Conservation (phyloP, 2,329 filamentous ascomycete genomes). For the Fusarium robinianum region DNA sequence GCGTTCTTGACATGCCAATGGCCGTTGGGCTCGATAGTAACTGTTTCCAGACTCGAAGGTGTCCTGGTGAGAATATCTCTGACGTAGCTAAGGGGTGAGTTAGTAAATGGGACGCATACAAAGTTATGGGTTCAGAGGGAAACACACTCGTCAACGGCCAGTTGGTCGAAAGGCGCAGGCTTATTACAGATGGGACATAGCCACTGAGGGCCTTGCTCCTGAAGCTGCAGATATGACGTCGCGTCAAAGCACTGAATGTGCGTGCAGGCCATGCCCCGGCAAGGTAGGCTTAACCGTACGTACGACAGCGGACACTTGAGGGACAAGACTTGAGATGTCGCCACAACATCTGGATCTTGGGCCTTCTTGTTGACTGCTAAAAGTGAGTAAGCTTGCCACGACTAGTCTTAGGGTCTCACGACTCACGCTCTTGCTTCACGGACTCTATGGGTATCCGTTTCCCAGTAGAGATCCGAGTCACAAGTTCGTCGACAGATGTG, state of each 20-base stretch:
- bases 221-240: slow-evolving; percentile 86
- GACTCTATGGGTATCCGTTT: slow-evolving; percentile 78
- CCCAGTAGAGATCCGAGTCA: slow-evolving; percentile 65
- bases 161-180: slow-evolving; percentile 73
- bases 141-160: slow-evolving; percentile 84
- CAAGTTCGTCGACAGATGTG: slow-evolving; percentile 72
- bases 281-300: slow-evolving; percentile 77
- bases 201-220: slow-evolving; percentile 97
- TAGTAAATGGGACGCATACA: slow-evolving; percentile 9
- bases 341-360: slow-evolving; percentile 84
- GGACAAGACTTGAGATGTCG: slow-evolving; percentile 86
- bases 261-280: slow-evolving; percentile 76
- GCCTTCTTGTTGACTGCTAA: slow-evolving; percentile 74
- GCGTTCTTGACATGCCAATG: slow-evolving; percentile 63
- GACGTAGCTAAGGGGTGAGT: slow-evolving; percentile 66
- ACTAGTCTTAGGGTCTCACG: slow-evolving; percentile 14
- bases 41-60: slow-evolving; percentile 72
- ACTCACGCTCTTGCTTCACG: slow-evolving; percentile 82
- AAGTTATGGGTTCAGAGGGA: neutral
- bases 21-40: slow-evolving; percentile 87
- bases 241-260: slow-evolving; percentile 97
- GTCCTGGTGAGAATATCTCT: slow-evolving; percentile 83
- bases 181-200: slow-evolving; percentile 94
- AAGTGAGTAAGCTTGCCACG: slow-evolving; percentile 27
- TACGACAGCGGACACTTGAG: slow-evolving; percentile 92